Evolutionary conservation across 306 rosid species (phyloP).

Genomic region (Echinosophora koreensis): DNA sequence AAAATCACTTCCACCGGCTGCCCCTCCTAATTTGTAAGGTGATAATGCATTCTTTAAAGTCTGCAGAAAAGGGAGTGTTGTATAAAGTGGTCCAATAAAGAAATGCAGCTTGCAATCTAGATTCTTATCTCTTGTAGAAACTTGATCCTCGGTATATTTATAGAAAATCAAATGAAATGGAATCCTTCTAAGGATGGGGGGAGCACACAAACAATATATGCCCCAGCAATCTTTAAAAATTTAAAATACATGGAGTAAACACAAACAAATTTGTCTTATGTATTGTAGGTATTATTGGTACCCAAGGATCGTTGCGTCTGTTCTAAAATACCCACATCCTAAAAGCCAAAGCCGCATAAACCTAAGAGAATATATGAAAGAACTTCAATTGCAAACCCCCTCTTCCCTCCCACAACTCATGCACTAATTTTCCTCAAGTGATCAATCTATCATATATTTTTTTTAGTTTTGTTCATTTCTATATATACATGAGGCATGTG

Average conservation of each 20-base stretch:
- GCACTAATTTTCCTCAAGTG: not conserved
- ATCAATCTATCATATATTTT: not conserved
- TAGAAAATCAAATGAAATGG: not conserved
- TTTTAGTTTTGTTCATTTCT: slow-evolving; percentile 14
- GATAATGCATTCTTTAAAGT: slow-evolving; percentile 87
- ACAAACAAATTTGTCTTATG: slow-evolving; percentile 14
- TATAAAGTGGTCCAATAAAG: slow-evolving; percentile 13
- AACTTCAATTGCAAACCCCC: slow-evolving; percentile 13
- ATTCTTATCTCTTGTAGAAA: not conserved
- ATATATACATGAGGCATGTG: not conserved
- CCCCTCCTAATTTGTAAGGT: slow-evolving; percentile 91
- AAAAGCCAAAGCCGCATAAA: not conserved
- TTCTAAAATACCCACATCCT: not conserved
- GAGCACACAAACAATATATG: slow-evolving; percentile 21
- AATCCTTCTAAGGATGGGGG: not conserved
- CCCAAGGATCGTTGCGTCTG: not conserved
- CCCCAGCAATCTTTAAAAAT: slow-evolving; percentile 9
- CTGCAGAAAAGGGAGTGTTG: slow-evolving; percentile 47
- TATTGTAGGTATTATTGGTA: not conserved
- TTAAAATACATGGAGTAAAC: slow-evolving; percentile 7
- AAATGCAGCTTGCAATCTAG: slow-evolving; percentile 14
- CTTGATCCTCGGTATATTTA: not conserved
- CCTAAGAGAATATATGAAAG: not conserved
- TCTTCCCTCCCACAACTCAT: not conserved
- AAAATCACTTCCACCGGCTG: slow-evolving; percentile 95